These are phyloP conservation scores for Tylopilus subfusipes DNA, from an alignment of 768 basidiomycete species.

Conservation along the genomic window DNA sequence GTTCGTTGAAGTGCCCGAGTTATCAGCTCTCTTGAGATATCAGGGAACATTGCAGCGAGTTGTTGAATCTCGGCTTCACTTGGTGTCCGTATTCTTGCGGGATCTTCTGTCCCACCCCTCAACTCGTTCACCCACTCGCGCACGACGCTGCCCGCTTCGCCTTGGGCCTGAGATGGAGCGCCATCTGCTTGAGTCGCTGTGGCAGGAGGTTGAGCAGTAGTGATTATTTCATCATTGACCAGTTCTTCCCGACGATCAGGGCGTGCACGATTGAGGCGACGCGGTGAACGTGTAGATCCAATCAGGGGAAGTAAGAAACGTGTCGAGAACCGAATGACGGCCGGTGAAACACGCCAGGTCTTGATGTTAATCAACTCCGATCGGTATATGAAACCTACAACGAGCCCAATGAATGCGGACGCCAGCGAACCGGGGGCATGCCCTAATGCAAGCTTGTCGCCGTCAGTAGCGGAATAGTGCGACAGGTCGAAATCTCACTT, in stretches of 20 bases:
- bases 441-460: conserved; percentile 60
- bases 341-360: conserved; percentile 68
- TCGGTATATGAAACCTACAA: conserved; percentile 76
- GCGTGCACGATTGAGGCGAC: conserved; percentile 69
- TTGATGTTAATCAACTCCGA: conserved; percentile 80
- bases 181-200: conserved; percentile 22
- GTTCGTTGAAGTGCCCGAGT: conserved; percentile 79
- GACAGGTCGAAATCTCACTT: conserved; percentile 44
- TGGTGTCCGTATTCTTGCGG: conserved; percentile 64
- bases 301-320: conserved; percentile 63
- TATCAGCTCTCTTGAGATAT: conserved; percentile 66
- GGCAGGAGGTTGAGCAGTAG: conserved; percentile 49
- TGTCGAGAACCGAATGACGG: conserved; percentile 51
- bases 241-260: conserved; percentile 47
- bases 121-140: conserved; percentile 79
- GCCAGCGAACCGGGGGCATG: conserved; percentile 64
- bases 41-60: conserved; percentile 80
- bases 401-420: conserved; percentile 59
- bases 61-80: conserved; percentile 73
- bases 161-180: conserved; percentile 19
- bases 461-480: conserved; percentile 1
- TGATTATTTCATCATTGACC: conserved; percentile 57
- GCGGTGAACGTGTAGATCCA: conserved; percentile 58
- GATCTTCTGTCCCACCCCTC: conserved; percentile 58
- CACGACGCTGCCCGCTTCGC: conserved; percentile 45